phyloP scores from a whole-genome alignment of 345 rosid species.

The Citrus hindsii region DNA sequence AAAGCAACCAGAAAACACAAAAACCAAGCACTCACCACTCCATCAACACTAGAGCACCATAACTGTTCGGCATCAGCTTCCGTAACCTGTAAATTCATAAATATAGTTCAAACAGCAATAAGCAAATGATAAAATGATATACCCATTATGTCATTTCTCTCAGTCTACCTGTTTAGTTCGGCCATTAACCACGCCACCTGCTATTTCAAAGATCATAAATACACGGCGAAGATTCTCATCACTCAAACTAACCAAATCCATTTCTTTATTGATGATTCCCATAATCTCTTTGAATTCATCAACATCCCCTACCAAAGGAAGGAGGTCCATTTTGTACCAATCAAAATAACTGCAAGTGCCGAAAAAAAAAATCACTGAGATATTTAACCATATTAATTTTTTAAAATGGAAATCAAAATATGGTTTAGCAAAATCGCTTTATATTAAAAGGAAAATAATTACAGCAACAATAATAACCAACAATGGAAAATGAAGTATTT shows the following conservation, averaged over 20 bases:
- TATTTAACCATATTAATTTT: no score
- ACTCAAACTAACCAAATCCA: slow-evolving; percentile 5
- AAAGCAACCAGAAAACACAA: background rate
- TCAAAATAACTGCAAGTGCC: background rate
- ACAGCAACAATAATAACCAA: background rate
- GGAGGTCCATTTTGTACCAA: background rate
- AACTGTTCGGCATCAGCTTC: slow-evolving; percentile 5
- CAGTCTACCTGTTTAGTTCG: background rate
- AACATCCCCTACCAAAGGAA: background rate
- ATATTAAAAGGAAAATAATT: background rate
- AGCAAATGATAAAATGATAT: background rate
- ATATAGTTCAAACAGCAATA: background rate
- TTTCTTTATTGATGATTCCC: slow-evolving; percentile 10
- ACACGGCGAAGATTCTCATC: slow-evolving; percentile 2
- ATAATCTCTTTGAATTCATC: slow-evolving; percentile 10
- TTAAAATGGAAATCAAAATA: no score
- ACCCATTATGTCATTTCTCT: background rate
- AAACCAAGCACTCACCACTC: background rate
- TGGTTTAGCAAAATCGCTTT: background rate
- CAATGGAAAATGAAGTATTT: background rate
- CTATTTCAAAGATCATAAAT: background rate
- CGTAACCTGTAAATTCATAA: background rate
- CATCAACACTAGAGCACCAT: slow-evolving; percentile 14
- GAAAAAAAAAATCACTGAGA: background rate
- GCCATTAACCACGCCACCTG: slow-evolving; percentile 6